Evolutionary conservation across 352 stramenopile genomes (phyloP).

Genomic region (Phytophthora sp.): DNA sequence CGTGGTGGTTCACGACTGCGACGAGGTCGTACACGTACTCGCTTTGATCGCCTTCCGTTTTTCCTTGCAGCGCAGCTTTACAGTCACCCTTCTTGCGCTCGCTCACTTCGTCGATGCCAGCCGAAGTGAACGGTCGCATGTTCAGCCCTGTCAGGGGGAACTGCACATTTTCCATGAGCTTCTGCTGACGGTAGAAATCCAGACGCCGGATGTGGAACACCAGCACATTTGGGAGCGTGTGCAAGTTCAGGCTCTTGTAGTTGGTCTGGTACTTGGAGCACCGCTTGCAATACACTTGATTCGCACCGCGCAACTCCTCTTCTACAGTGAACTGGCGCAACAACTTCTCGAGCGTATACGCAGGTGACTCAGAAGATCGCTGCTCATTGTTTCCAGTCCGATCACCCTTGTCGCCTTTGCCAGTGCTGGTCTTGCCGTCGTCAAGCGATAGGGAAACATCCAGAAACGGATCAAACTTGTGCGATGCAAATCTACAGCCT

Average conservation of each 20-base stretch:
- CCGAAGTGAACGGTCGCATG: conserved; percentile 44
- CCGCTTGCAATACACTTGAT: conserved; percentile 68
- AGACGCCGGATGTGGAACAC: conserved; percentile 81
- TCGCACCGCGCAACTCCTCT: conserved; percentile 58
- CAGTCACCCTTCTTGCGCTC: conserved; percentile 18
- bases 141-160: conserved; percentile 57
- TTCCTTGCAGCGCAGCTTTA: conserved; percentile 5
- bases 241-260: conserved; percentile 67
- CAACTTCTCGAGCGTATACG: conserved; percentile 43
- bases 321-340: conserved; percentile 56
- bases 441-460: conserved; percentile 76
- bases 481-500: conserved; percentile 56
- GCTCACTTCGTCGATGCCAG: conserved; percentile 22
- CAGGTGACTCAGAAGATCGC: not conserved
- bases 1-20: conserved; percentile 72
- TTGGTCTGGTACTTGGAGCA: conserved; percentile 66
- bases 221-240: conserved; percentile 70
- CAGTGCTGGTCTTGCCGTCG: conserved; percentile 2
- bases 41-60: conserved; percentile 13
- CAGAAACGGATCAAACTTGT: conserved; percentile 74
- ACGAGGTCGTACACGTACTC: conserved; percentile 69
- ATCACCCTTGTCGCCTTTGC: not conserved
- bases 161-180: conserved; percentile 50
- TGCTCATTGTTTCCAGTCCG: not conserved
- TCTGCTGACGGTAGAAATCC: conserved; percentile 71